phyloP scores from a whole-genome alignment of 2,329 filamentous ascomycete species.

The Fusarium longipes region DNA sequence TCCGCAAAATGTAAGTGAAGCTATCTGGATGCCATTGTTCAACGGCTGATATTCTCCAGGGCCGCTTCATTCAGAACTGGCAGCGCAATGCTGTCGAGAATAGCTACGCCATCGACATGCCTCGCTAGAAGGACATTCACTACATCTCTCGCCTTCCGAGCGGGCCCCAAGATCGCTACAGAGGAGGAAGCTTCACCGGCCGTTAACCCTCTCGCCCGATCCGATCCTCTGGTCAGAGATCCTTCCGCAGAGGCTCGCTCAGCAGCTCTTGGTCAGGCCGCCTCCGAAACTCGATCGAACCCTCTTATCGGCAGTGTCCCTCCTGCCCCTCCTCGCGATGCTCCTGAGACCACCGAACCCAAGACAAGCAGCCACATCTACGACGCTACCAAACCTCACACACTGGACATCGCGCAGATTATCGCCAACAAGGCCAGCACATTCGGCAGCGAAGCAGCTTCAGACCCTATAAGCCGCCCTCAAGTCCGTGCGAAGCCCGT shows the following conservation, averaged over 20 bases:
- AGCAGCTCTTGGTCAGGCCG: not conserved
- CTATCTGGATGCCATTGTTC: accelerated
- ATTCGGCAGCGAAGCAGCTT: conserved; percentile 26
- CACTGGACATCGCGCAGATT: conserved; percentile 52
- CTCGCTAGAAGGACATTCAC: conserved; percentile 48
- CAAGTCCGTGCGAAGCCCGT: conserved; percentile 51
- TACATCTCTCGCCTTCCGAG: conserved; percentile 48
- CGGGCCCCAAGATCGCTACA: conserved; percentile 26
- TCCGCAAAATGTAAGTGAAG: conserved; percentile 40
- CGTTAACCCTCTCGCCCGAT: conserved; percentile 14
- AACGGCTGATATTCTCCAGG: conserved; percentile 39
- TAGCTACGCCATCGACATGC: conserved; percentile 39
- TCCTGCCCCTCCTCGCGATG: conserved; percentile 25
- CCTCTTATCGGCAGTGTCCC: conserved; percentile 5
- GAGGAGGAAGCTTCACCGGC: conserved; percentile 11
- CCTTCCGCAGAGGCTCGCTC: not conserved
- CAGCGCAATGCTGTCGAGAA: conserved; percentile 49
- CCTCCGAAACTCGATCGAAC: conserved; percentile 22
- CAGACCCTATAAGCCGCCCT: conserved; percentile 46
- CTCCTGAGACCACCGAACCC: conserved; percentile 2
- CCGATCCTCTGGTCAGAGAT: conserved; percentile 3
- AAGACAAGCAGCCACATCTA: conserved; percentile 38
- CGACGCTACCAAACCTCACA: conserved; percentile 42
- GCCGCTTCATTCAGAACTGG: conserved; percentile 44
- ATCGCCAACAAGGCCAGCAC: conserved; percentile 49